Conservation (phyloP, 2,329 filamentous ascomycete species). For the Claviceps sp. region DNA sequence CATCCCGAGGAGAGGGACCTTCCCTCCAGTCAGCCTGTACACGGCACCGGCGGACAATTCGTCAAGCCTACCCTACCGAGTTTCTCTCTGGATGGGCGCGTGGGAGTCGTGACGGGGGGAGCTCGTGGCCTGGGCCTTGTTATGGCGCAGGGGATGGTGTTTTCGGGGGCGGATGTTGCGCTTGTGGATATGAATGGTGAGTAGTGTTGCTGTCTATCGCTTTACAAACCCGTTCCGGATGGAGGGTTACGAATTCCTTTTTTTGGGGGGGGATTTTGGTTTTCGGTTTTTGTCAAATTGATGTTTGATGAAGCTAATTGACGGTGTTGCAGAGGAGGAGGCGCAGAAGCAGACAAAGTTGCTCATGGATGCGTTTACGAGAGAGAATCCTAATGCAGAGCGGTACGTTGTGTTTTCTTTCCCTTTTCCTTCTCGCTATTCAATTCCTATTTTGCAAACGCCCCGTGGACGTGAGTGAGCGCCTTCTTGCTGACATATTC, state of each 20-base stretch:
- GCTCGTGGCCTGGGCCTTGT: conserved; percentile 80
- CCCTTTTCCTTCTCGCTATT: too few relatives aligned
- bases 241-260: neutral
- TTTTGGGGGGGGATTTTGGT: neutral
- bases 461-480: too few relatives aligned
- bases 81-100: conserved; percentile 76
- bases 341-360: conserved; percentile 62
- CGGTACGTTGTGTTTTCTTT: conserved; percentile 30
- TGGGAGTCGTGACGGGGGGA: conserved; percentile 79
- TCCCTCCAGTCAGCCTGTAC: conserved; percentile 55
- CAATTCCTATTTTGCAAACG: neutral
- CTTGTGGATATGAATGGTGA: conserved; percentile 87
- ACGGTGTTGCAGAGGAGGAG: conserved; percentile 52
- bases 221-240: too few relatives aligned
- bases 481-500: neutral
- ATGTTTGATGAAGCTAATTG: too few relatives aligned
- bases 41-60: conserved; percentile 65
- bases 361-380: conserved; percentile 62
- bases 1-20: conserved; percentile 65
- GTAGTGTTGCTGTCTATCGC: neutral
- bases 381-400: conserved; percentile 64
- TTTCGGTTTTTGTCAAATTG: too few relatives aligned
- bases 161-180: conserved; percentile 76
- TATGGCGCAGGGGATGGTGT: conserved; percentile 84
- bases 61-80: conserved; percentile 73